Base-by-base conservation (phyloP, 129 eudicot genomes). In the Pulicaria dysenterica region DNA sequence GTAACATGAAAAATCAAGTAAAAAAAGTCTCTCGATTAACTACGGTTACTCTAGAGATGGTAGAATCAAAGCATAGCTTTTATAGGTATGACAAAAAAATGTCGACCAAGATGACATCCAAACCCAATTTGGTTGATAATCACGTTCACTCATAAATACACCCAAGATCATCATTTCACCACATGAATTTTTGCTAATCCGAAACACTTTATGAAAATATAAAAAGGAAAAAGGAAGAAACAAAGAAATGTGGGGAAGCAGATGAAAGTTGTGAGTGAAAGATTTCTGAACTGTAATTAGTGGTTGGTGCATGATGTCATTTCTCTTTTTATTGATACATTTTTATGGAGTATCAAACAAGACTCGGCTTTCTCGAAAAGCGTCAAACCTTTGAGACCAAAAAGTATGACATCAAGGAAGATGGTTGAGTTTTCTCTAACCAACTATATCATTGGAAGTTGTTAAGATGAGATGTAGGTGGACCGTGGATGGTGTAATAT, bases 401-500 rank as follows among this genome's bases (percentile, higher is more conserved):
- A 77, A 66, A 42, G 79, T 78, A 62, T 82, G 74, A 76, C 76
- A 79, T 83, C 39, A 8, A 44, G 73, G 73, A 73, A 69, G 70
- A 73, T 69, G 81, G 67, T 75, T 73, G 68, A 36, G 62, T 77
- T 73, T 56, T 69, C 57, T 73, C 77, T 41, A 63, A 81, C 81
- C 74, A 83, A 70, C 83, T 78, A 47, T 75, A 67, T 75, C 51
- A 47, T 24, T 73, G 71, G 47, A 53, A 73, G 72, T 51, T 69
- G 82, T 58, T 78, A 77, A 60, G 72, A 55, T 40, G 67, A 72
- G 63, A 79, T 68, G 70, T 63, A 58, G 69, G 34, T 64, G 80
- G 87, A 75, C 60, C 84, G 80, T 83, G 56, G 87, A 75, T 67
- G 85, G 80, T 83, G 56, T 74, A 12, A 66, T 55, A 75, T 86